phyloP scores from a whole-genome alignment of 2,329 filamentous ascomycete genomes.

The Exophiala mesophila region DNA sequence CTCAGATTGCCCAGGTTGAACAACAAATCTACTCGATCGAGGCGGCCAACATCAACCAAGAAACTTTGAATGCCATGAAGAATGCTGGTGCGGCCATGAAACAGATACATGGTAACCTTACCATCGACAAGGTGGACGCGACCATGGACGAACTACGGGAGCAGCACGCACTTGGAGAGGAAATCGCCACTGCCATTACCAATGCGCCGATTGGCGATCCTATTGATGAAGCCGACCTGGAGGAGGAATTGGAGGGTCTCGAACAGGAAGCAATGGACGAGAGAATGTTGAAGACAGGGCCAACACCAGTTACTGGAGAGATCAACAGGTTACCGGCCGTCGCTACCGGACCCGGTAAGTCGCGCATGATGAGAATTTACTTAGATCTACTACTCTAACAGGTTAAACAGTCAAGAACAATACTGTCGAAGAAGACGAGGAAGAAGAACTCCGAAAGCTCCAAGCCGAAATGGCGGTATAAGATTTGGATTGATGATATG shows the following conservation, averaged over 20 bases:
- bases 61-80: constrained; percentile 92
- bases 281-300: constrained; percentile 85
- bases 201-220: constrained; percentile 61
- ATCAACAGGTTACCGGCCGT: constrained; percentile 72
- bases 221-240: constrained; percentile 80
- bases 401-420: constrained; percentile 42
- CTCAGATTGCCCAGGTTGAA: constrained; percentile 87
- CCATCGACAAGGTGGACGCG: constrained; percentile 88
- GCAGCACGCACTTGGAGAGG: constrained; percentile 87
- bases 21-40: constrained; percentile 96
- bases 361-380: constrained; percentile 2
- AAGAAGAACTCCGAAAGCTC: constrained; percentile 86
- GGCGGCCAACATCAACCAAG: constrained; percentile 96
- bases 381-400: constrained; percentile 10
- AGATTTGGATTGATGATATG: too few species aligned
- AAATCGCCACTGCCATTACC: constrained; percentile 84
- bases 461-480: constrained; percentile 98
- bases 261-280: constrained; percentile 92
- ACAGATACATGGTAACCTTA: constrained; percentile 83
- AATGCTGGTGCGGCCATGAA: constrained; percentile 86
- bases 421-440: constrained; percentile 83
- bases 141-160: constrained; percentile 92
- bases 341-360: constrained; percentile 71
- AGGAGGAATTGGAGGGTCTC: constrained; percentile 76
- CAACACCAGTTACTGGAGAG: constrained; percentile 73